A percentile compares a stretch with the other conserved stretches of the same genome.
Evolutionary conservation across 2,329 filamentous ascomycete genomes (phyloP).

Genomic region (Sarocladium strictum): DNA sequence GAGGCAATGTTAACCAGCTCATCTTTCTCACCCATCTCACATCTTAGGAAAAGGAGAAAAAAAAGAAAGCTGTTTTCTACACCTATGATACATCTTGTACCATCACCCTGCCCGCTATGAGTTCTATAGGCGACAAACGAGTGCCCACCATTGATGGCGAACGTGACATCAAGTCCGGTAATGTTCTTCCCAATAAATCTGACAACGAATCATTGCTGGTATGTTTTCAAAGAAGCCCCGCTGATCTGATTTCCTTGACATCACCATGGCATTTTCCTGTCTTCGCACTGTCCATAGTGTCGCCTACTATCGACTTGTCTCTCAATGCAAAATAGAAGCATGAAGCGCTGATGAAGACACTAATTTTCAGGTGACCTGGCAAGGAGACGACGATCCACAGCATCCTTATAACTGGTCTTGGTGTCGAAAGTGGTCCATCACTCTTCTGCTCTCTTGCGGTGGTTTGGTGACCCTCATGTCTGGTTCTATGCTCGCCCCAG

Average conservation of each 20-base stretch:
- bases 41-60: too few relatives aligned
- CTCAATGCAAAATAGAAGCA: not conserved
- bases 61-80: too few relatives aligned
- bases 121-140: not conserved
- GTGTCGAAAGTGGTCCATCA: constrained; percentile 17
- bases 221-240: not conserved
- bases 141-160: not conserved
- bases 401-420: constrained; percentile 61
- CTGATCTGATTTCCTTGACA: not conserved
- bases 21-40: too few relatives aligned
- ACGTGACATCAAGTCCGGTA: not conserved
- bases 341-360: not conserved
- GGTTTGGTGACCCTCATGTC: constrained; percentile 30
- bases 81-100: not conserved
- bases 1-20: too few relatives aligned
- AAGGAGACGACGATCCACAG: constrained; percentile 35
- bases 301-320: too few relatives aligned
- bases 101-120: not conserved
- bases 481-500: constrained; percentile 30
- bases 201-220: not conserved
- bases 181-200: not conserved
- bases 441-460: constrained; percentile 25
- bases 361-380: constrained; percentile 1
- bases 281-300: not conserved
- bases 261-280: not conserved